phyloP scores from a whole-genome alignment of 805 yeast species.

The Lachancea waltii region DNA sequence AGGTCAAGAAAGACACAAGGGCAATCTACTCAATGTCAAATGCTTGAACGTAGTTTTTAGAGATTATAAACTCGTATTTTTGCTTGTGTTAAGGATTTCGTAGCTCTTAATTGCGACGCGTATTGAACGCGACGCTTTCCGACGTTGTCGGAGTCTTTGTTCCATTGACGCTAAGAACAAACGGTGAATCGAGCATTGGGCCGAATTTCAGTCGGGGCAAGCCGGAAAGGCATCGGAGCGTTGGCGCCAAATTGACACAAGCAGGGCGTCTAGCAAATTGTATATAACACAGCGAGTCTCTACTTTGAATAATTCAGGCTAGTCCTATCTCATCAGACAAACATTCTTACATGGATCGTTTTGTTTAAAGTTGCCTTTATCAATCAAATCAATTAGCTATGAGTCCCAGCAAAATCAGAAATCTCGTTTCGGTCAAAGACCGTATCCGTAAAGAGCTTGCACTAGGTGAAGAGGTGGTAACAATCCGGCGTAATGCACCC shows the following conservation, averaged over 20 bases:
- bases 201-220: background rate
- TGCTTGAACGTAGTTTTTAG: too few relatives aligned
- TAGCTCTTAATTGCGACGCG: too few relatives aligned
- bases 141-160: too few relatives aligned
- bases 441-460: conserved; percentile 35
- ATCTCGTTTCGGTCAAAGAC: conserved; percentile 21
- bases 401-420: conserved; percentile 12
- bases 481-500: conserved; percentile 83
- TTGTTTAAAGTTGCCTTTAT: too few relatives aligned
- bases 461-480: conserved; percentile 52
- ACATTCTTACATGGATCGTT: background rate
- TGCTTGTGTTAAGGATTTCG: too few relatives aligned
- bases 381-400: too few relatives aligned
- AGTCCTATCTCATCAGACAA: too few relatives aligned
- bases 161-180: background rate
- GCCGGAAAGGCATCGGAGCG: background rate
- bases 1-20: too few relatives aligned
- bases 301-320: too few relatives aligned
- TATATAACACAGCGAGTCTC: background rate
- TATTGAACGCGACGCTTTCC: too few relatives aligned
- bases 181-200: background rate
- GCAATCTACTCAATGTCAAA: too few relatives aligned
- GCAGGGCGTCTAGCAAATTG: background rate
- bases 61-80: too few relatives aligned
- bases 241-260: background rate